phyloP scores from a whole-genome alignment of 1,284 basidiomycete genomes.

The Tilletia setariae region DNA sequence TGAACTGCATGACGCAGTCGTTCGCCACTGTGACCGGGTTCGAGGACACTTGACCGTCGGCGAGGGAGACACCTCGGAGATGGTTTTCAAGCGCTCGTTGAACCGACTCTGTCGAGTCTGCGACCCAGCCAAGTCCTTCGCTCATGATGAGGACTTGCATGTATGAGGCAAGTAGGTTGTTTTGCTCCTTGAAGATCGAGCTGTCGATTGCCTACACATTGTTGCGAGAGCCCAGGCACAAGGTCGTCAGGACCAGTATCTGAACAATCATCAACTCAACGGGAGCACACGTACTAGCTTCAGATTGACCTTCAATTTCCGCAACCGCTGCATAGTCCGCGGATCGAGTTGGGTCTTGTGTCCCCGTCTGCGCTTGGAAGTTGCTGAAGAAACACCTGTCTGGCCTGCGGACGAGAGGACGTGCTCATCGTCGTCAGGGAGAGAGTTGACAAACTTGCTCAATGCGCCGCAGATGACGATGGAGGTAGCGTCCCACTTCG shows the following conservation, averaged over 20 bases:
- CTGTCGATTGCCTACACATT: constrained; percentile 18
- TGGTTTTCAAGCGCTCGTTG: constrained; percentile 26
- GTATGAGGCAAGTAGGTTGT: constrained; percentile 40
- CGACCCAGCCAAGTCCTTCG: constrained; percentile 35
- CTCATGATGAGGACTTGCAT: constrained; percentile 49
- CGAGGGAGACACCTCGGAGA: not conserved
- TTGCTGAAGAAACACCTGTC: not conserved
- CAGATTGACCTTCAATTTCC: constrained; percentile 47
- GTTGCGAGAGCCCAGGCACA: not conserved
- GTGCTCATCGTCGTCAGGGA: constrained; percentile 44
- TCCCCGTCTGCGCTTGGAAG: not conserved
- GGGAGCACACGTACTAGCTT: constrained; percentile 32
- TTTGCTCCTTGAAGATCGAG: constrained; percentile 45
- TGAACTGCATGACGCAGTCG: constrained; percentile 37
- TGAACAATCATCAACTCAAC: not conserved
- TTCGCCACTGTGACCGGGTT: constrained; percentile 28
- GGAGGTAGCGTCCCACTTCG: constrained; percentile 36
- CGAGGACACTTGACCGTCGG: constrained; percentile 7
- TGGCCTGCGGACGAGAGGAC: not conserved
- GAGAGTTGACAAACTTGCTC: constrained; percentile 47
- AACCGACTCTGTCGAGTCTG: constrained; percentile 31
- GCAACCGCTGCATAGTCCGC: constrained; percentile 32
- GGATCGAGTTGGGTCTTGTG: constrained; percentile 34
- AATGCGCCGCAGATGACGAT: constrained; percentile 47
- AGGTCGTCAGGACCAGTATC: not conserved